Evolutionary conservation across 2,329 filamentous ascomycete species (phyloP), one percentile per base, ranked within the genome.

Genomic region (Didymella sp.): DNA sequence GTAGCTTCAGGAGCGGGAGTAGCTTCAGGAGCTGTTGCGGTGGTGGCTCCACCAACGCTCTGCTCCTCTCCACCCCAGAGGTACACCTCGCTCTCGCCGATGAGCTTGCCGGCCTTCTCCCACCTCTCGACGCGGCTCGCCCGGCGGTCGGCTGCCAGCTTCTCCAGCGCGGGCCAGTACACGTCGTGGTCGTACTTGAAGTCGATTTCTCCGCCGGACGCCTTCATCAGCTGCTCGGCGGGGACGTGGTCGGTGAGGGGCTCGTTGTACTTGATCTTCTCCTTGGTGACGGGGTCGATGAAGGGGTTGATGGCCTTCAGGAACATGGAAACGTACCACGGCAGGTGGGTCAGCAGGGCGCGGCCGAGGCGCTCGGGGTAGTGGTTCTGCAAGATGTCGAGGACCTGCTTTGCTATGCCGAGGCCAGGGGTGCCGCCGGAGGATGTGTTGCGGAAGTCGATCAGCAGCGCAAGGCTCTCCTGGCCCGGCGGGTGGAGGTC

Each of bases 201-300:
- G 58, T 93, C 85, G 60, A 96, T 85, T 46, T 91, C 85, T 56
- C 95, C 94, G 44, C 88, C 87, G 69, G 90, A 87, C 55, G 87
- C 83, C 68, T 87, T 89, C 88, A 92, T 90, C 50, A 99, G 85
- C 75, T 98, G 94, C 69, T 88, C 83, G 7, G 87, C 78, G 5
- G 92, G 92, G 19, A 99, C 89, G 74, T 92, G 92, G 65, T 90
- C 82, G 66, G 84, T 84, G 81, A 96, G 88, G 73, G 96, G 90
- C 76, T 96, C 92, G 81, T 98, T 97, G 84, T 96, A 97, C 80
- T 95, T 96, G 80, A 99, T 88, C 82, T 99, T 99, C 72, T 95
- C 88, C 56, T 90, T 87, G 9, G 95, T 99, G 69, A 93, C 81
- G 7, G 95, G 95, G 77, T 99, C 95, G 78, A 99, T 96, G 78